Base-by-base conservation (phyloP, 805 yeast genomes). In the Saccharomycopsis sp. region DNA sequence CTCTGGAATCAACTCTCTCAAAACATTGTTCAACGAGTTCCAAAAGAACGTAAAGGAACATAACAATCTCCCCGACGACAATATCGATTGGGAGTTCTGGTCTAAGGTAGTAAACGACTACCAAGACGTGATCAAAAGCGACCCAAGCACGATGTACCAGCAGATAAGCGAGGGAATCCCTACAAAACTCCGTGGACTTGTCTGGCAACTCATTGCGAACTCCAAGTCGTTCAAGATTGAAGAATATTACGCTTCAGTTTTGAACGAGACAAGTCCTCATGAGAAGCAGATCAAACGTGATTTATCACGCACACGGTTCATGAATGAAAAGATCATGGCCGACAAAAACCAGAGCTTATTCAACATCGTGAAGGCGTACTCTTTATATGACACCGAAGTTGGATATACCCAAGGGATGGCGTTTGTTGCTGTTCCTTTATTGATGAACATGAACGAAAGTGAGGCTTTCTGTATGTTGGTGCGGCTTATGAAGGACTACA, bases 351-450 rank as follows among this genome's bases (percentile, higher is more conserved):
- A 81, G 38, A 84, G 89, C 54, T 73, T 94, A 41, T 87, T 77
- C 67, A 83, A 84, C 58, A 85, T 94, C 29, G 80, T 94, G 62
- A 88, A 87, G 67, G 92, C 91, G 0, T 94, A 93, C 73, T 83
- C 94, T 22, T 73, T 89, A 53, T 86, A 82, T 69, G 98, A 94
- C 70, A 84, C 87, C 1, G 97, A 92, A 55, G 97, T 94, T 55
- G 99, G 99, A 0, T 94, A 94, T 68, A 94, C 97, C 1, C 99
- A 94, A 72, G 98, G 99, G 5, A 91, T 94, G 97, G 96, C 96
- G 1, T 94, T 94, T 67, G 82, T 94, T 51, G 82, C 89, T 0
- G 90, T 90, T 3, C 97, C 99, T 1, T 72, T 94, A 53, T 74
- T 91, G 52, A 77, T 92, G 75, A 89, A 89, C 65, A 81, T 90